Percentiles rank a stretch among this genome's conserved stretches.
phyloP scores from a whole-genome alignment of 495 filamentous ascomycete genomes.

The Amniculicola lignicola region DNA sequence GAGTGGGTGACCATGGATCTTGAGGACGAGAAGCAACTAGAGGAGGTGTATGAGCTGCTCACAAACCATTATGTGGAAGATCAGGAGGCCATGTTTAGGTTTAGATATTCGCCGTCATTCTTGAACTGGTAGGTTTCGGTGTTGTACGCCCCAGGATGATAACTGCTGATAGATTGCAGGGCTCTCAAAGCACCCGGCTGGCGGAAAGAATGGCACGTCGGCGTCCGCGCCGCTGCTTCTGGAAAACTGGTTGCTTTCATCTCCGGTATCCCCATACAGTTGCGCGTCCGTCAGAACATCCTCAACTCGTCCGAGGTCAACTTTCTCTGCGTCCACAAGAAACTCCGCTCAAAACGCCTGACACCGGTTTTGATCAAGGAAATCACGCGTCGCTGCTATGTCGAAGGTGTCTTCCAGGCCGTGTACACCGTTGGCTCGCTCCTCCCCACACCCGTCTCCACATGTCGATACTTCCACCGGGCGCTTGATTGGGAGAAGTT shows the following conservation, averaged over 20 bases:
- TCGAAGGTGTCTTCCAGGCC: constrained; percentile 80
- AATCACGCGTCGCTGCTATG: constrained; percentile 85
- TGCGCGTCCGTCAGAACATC: constrained; percentile 73
- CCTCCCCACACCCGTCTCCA: constrained; percentile 83
- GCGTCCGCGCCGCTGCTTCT: constrained; percentile 74
- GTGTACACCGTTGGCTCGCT: constrained; percentile 92
- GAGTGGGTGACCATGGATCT: constrained; percentile 94
- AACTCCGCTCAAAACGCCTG: constrained; percentile 86
- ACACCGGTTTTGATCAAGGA: constrained; percentile 94
- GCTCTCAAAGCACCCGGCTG: constrained; percentile 93
- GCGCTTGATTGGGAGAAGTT: constrained; percentile 92
- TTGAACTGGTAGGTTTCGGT: constrained; percentile 68
- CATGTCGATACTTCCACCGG: constrained; percentile 92
- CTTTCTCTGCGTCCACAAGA: constrained; percentile 97
- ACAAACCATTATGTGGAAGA: constrained; percentile 96
- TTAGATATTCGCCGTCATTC: constrained; percentile 87
- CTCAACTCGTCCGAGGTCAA: constrained; percentile 88
- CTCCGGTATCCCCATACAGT: constrained; percentile 76
- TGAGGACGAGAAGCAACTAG: constrained; percentile 61
- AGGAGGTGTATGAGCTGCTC: constrained; percentile 84
- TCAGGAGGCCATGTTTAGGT: constrained; percentile 92
- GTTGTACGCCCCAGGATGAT: constrained; percentile 2
- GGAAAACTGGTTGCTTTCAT: constrained; percentile 90
- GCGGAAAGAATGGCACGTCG: constrained; percentile 92
- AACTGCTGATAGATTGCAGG: constrained; percentile 54